Conservation (phyloP, 2,329 filamentous ascomycete species). For the Rhynchosporium secalis region DNA sequence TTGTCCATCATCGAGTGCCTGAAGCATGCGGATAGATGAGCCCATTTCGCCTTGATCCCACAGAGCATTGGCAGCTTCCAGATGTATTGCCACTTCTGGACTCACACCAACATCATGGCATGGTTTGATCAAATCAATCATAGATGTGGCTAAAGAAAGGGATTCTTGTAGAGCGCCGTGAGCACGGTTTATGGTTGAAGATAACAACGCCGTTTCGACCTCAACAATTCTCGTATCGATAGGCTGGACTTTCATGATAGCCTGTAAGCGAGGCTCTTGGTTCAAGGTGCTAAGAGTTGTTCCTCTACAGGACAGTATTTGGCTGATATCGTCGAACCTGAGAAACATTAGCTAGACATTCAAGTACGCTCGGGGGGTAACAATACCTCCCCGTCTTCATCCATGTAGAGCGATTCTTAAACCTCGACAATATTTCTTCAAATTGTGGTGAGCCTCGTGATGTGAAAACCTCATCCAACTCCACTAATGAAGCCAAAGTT, state of each 20-base stretch:
- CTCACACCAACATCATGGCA: conserved; percentile 72
- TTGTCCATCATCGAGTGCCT: conserved; percentile 64
- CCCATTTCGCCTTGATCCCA: conserved; percentile 94
- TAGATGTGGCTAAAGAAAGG: conserved; percentile 77
- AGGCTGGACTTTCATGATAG: conserved; percentile 59
- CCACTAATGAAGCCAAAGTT: conserved; percentile 71
- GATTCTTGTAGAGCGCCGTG: conserved; percentile 86
- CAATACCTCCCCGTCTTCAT: conserved; percentile 77
- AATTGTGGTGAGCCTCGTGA: conserved; percentile 61
- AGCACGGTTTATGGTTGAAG: conserved; percentile 73
- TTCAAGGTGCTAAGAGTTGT: conserved; percentile 80
- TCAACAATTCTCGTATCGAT: conserved; percentile 70
- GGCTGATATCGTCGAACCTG: conserved; percentile 75
- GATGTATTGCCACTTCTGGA: conserved; percentile 73
- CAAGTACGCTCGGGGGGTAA: not conserved
- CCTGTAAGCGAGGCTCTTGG: conserved; percentile 64
- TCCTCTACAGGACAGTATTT: conserved; percentile 79
- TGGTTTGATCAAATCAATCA: conserved; percentile 73
- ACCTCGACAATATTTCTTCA: conserved; percentile 59
- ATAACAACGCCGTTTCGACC: conserved; percentile 72
- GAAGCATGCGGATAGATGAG: conserved; percentile 85
- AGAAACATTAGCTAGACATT: conserved; percentile 33
- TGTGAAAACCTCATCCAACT: conserved; percentile 76
- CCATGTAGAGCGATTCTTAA: conserved; percentile 70
- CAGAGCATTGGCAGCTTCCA: conserved; percentile 84